Conservation (phyloP, 2,329 filamentous ascomycete genomes). For the Penicillium griseofulvum region DNA sequence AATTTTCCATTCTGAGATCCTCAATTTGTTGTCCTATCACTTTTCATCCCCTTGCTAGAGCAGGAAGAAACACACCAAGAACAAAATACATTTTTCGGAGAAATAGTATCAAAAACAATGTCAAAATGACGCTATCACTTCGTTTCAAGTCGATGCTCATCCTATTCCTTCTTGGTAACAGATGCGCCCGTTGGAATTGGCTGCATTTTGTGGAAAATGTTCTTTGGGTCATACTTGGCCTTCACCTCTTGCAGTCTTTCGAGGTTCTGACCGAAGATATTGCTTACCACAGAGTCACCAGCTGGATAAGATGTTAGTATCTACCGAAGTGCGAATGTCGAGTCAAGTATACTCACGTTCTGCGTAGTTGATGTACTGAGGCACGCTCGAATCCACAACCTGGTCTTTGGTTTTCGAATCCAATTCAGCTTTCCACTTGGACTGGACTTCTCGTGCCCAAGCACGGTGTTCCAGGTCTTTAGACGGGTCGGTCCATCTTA, state of each 20-base stretch:
- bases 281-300: conserved; percentile 31
- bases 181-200: conserved; percentile 23
- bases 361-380: conserved; percentile 39
- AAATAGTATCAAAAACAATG: not conserved
- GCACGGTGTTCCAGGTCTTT: conserved; percentile 39
- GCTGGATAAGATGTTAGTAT: conserved; percentile 22
- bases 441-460: conserved; percentile 39
- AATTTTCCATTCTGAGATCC: too few relatives aligned
- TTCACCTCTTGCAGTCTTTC: conserved; percentile 44
- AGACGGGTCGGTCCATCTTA: conserved; percentile 42
- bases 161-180: not conserved
- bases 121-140: not conserved
- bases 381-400: conserved; percentile 17
- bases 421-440: conserved; percentile 25
- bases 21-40: not conserved
- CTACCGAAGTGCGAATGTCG: not conserved
- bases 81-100: too few relatives aligned
- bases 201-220: conserved; percentile 49
- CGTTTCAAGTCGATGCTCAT: too few relatives aligned
- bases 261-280: conserved; percentile 49
- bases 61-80: not conserved
- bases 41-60: too few relatives aligned
- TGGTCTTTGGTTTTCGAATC: conserved; percentile 13
- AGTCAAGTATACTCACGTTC: conserved; percentile 26
- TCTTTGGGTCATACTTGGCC: conserved; percentile 47